Evolutionary conservation across 179 eudicot genomes (phyloP), one percentile per base, ranked within the genome.

Genomic region (Silene vulgaris): DNA sequence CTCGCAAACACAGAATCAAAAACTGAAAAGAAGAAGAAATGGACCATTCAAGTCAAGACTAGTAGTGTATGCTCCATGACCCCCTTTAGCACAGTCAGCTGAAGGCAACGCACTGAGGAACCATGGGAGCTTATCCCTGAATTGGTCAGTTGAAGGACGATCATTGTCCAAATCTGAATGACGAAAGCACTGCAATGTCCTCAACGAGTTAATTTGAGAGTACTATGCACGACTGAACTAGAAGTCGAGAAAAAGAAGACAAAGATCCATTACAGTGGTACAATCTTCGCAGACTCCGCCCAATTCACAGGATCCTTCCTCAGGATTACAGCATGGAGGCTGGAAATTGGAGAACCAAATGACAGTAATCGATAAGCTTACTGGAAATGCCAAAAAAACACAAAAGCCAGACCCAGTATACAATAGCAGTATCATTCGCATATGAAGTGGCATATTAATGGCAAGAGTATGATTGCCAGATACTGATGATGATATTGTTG

Each of bases 1-100:
- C 40, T 57, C 35, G 56, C 29, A 79, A 8, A 60, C 12, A 43
- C 16, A 59, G 65, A 67, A 78, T 35, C 69, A 69, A 45, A 21
- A 37, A 43, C 7, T 68, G 56, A 54, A 37, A 72, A 59, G 65
- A 71, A 32, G 62, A 72, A 54, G 65, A 54, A 50, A 67, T 74
- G 71, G 54, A 92, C 99, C 95, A 56, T 76, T 81, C 76, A 95
- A 88, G 75, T 95, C 96, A 83, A 95, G 89, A 73, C 85, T 89
- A 72, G 78, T 81, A 30, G 96, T 84, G 85, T 95, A 95, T 72
- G 99, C 99, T 71, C 99, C 99, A 77, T 90, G 93, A 26, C 99
- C 99, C 60, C 97, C 99, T 82, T 92, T 95, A 52, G 99, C 96
- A 85, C 99, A 95, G 77, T 95, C 95, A 75, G 87, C 84, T 73